phyloP scores from a whole-genome alignment of 768 basidiomycete genomes.

The Peribolospora baueri region DNA sequence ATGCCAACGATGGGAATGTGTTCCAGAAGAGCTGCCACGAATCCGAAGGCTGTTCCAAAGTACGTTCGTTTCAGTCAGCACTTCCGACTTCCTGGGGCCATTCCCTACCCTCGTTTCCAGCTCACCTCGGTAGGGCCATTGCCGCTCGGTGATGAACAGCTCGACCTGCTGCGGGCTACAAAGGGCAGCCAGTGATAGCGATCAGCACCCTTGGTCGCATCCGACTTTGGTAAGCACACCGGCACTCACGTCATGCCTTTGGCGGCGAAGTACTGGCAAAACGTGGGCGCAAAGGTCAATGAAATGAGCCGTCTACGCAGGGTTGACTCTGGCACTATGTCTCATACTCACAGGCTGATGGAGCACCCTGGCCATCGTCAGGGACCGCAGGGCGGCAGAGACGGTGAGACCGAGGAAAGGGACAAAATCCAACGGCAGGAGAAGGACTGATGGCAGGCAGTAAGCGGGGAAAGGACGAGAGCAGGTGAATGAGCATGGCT shows the following conservation, averaged over 20 bases:
- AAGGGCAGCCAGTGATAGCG: background rate
- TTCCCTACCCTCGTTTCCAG: too few species aligned
- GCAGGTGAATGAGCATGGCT: background rate
- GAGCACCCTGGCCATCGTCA: slow-evolving; percentile 18
- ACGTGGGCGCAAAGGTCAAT: background rate
- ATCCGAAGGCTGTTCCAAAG: slow-evolving; percentile 19
- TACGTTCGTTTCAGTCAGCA: background rate
- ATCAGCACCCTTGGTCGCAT: background rate
- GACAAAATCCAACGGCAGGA: slow-evolving; percentile 12
- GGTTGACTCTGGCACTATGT: too few species aligned
- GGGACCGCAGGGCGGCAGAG: slow-evolving; percentile 11
- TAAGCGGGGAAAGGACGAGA: background rate
- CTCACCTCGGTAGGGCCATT: slow-evolving; percentile 9
- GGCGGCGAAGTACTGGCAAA: slow-evolving; percentile 17
- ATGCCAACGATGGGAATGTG: slow-evolving; percentile 22
- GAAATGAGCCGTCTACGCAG: background rate
- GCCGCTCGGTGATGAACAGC: slow-evolving; percentile 14
- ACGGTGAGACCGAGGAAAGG: slow-evolving; percentile 10
- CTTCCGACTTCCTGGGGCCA: too few species aligned
- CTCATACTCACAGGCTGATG: slow-evolving; percentile 15
- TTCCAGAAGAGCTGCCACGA: slow-evolving; percentile 21
- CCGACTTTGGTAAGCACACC: slow-evolving; percentile 19
- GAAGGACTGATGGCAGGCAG: slow-evolving; percentile 7
- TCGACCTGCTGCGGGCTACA: slow-evolving; percentile 8
- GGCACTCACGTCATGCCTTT: slow-evolving; percentile 21